These are phyloP conservation scores for Vicia sativa DNA, from an alignment of 306 rosid species.

Conservation along the genomic window DNA sequence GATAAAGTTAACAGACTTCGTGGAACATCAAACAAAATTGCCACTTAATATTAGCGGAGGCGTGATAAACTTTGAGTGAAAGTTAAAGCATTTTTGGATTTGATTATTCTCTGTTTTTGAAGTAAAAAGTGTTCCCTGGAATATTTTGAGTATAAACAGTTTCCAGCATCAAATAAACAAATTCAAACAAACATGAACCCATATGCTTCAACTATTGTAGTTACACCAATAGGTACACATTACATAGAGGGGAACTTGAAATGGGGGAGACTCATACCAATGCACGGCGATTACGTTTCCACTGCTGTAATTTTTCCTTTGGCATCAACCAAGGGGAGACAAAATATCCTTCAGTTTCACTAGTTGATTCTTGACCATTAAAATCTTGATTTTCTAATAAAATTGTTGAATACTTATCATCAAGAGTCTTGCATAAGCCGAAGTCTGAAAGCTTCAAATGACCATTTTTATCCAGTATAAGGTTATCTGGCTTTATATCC, in stretches of 20 bases:
- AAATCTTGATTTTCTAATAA: slow-evolving; percentile 86
- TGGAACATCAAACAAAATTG: slow-evolving; percentile 5
- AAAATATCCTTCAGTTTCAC: slow-evolving; percentile 72
- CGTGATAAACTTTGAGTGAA: slow-evolving; percentile 6
- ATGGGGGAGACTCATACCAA: slow-evolving; percentile 60
- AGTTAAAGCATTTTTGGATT: slow-evolving; percentile 27
- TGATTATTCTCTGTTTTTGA: not conserved
- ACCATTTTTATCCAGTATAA: slow-evolving; percentile 91
- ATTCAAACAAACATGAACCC: slow-evolving; percentile 14
- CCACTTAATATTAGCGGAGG: slow-evolving; percentile 19
- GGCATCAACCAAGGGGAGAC: slow-evolving; percentile 92
- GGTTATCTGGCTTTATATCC: slow-evolving; percentile 98
- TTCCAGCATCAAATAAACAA: slow-evolving; percentile 12
- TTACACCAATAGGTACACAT: slow-evolving; percentile 7
- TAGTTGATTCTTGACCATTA: slow-evolving; percentile 56
- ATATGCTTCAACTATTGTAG: slow-evolving; percentile 28
- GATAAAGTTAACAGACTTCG: slow-evolving; percentile 18
- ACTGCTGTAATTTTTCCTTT: slow-evolving; percentile 84
- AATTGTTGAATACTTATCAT: slow-evolving; percentile 86
- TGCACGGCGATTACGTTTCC: slow-evolving; percentile 99
- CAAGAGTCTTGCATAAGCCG: slow-evolving; percentile 97
- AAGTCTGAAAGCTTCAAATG: slow-evolving; percentile 99
- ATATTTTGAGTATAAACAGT: slow-evolving; percentile 18
- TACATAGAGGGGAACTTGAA: slow-evolving; percentile 23
- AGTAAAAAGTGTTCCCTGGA: not conserved